Evolutionary conservation across 2,329 filamentous ascomycete genomes (phyloP).

Genomic region (Orbilia javanica): DNA sequence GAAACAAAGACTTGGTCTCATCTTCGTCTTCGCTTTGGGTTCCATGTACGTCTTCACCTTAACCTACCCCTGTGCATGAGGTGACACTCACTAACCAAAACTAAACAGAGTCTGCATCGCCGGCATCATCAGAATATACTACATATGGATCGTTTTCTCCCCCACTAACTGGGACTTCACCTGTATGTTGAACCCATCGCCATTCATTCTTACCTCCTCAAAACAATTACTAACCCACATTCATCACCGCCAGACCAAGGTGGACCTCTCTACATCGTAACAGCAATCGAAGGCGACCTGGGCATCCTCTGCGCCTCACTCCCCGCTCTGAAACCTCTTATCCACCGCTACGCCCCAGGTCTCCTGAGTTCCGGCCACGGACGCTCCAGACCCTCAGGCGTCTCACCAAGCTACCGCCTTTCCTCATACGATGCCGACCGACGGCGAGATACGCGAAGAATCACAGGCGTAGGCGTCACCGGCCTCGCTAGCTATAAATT

Average conservation of each 20-base stretch:
- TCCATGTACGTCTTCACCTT: slow-evolving; percentile 39
- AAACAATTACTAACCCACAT: not conserved
- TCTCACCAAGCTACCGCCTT: slow-evolving; percentile 44
- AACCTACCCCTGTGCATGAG: not conserved
- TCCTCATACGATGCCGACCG: slow-evolving; percentile 48
- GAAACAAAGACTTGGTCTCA: slow-evolving; percentile 54
- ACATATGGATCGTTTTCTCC: slow-evolving; percentile 52
- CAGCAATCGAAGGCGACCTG: slow-evolving; percentile 56
- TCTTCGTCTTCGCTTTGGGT: slow-evolving; percentile 57
- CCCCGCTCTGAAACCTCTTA: slow-evolving; percentile 52
- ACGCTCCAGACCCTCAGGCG: slow-evolving; percentile 32
- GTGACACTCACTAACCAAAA: not conserved
- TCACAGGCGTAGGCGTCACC: not conserved
- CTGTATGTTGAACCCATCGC: slow-evolving; percentile 20
- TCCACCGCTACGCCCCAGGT: slow-evolving; percentile 48
- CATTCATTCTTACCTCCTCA: not conserved
- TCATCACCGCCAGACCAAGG: slow-evolving; percentile 19
- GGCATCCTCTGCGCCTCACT: slow-evolving; percentile 55
- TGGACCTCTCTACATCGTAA: slow-evolving; percentile 48
- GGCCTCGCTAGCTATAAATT: slow-evolving; percentile 42
- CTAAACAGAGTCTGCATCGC: slow-evolving; percentile 47
- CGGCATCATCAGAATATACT: slow-evolving; percentile 57
- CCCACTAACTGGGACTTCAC: slow-evolving; percentile 53
- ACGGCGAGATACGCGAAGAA: slow-evolving; percentile 41
- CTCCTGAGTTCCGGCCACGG: slow-evolving; percentile 37